A percentile compares a stretch with the other conserved stretches of the same genome.
Evolutionary conservation across 176 grass and related monocot genomes (phyloP).

Genomic region (Avena insularis): DNA sequence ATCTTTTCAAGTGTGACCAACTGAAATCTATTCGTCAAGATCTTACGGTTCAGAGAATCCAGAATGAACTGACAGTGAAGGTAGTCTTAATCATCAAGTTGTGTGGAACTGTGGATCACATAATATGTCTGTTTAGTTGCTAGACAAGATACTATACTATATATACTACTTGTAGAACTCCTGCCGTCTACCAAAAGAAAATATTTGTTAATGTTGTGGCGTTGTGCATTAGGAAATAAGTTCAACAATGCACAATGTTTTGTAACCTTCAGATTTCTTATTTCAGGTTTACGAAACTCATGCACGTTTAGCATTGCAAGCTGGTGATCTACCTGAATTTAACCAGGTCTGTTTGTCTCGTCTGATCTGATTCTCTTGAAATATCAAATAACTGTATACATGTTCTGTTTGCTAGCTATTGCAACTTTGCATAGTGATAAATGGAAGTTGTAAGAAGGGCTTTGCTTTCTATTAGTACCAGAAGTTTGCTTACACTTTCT

Average conservation of each 20-base stretch:
- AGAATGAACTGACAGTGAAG: conserved; percentile 90
- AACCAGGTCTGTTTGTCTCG: conserved; percentile 75
- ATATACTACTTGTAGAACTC: conserved; percentile 1
- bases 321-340: conserved; percentile 87
- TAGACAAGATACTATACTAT: conserved; percentile 28
- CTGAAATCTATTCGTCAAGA: conserved; percentile 99
- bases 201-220: conserved; percentile 21
- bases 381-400: conserved; percentile 23
- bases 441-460: background rate
- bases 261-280: conserved; percentile 49
- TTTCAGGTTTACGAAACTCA: conserved; percentile 98
- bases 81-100: conserved; percentile 48
- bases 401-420: conserved; percentile 15
- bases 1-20: conserved; percentile 95
- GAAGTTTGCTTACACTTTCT: conserved; percentile 20
- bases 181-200: background rate
- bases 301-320: conserved; percentile 88
- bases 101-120: conserved; percentile 7
- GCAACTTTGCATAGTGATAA: background rate
- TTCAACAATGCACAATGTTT: conserved; percentile 26
- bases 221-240: conserved; percentile 1
- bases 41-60: conserved; percentile 95
- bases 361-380: conserved; percentile 24
- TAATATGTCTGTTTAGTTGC: background rate
- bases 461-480: conserved; percentile 17